These are phyloP conservation scores for Fusarium sp. DNA, from an alignment of 2,329 filamentous ascomycete species.

Conservation along the genomic window DNA sequence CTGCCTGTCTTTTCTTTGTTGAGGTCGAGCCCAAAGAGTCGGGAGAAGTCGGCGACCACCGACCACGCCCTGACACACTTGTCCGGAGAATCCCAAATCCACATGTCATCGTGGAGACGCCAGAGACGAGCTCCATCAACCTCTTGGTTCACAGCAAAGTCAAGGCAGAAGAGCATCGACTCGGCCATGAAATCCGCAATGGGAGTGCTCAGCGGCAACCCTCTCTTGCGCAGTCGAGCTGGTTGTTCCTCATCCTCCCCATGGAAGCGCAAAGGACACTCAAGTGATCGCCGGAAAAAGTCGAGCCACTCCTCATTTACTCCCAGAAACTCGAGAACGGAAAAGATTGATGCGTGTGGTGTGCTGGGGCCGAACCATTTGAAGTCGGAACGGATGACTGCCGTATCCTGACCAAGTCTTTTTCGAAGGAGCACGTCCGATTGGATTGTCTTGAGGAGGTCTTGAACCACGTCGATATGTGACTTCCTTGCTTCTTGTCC, in stretches of 20 bases:
- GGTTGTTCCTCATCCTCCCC: not conserved
- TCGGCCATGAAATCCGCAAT: not conserved
- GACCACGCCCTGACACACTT: not conserved
- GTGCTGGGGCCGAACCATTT: conserved; percentile 59
- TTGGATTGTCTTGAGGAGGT: not conserved
- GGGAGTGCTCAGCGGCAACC: not conserved
- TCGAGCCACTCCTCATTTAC: not conserved
- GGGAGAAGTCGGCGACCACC: not conserved
- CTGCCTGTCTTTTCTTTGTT: conserved; percentile 1
- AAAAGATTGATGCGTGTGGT: conserved; percentile 70
- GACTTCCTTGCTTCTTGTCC: not conserved
- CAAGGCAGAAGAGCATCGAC: not conserved
- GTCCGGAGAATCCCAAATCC: not conserved
- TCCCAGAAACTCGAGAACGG: conserved; percentile 62
- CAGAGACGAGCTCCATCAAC: not conserved
- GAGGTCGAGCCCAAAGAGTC: not conserved
- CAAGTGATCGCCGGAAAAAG: not conserved
- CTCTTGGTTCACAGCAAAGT: not conserved
- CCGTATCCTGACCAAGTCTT: conserved; percentile 60
- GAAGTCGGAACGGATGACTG: conserved; percentile 61
- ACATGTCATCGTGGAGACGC: conserved; percentile 1
- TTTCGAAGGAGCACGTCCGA: conserved; percentile 59
- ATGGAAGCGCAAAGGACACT: not conserved
- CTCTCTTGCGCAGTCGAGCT: not conserved
- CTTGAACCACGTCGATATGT: not conserved